Conservation (phyloP, 2,329 filamentous ascomycete genomes). For the Akanthomyces muscarius region DNA sequence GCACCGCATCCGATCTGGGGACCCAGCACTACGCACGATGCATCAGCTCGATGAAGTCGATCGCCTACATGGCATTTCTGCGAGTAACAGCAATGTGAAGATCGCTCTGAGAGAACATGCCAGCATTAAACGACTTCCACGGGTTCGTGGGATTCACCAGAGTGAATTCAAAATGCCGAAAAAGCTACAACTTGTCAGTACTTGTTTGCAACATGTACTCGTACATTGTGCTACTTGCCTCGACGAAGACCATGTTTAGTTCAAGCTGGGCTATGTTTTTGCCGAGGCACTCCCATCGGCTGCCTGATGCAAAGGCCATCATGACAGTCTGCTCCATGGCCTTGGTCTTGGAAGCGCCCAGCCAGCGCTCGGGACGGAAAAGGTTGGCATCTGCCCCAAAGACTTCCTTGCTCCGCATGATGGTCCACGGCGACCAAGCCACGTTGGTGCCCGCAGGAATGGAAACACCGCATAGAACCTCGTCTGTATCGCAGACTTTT, state of each 20-base stretch:
- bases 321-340: conserved; percentile 28
- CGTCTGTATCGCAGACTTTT: conserved; percentile 20
- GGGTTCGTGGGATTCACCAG: conserved; percentile 21
- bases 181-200: conserved; percentile 15
- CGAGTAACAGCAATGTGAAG: conserved; percentile 3
- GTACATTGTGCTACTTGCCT: conserved; percentile 24
- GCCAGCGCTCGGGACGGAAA: conserved; percentile 25
- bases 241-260: conserved; percentile 30
- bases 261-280: conserved; percentile 30
- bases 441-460: conserved; percentile 22
- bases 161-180: conserved; percentile 21
- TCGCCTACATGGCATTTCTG: background rate
- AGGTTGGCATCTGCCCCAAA: conserved; percentile 25
- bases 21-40: background rate
- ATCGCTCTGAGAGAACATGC: conserved; percentile 19
- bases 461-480: conserved; percentile 18
- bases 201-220: too few relatives aligned
- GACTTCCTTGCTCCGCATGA: conserved; percentile 23
- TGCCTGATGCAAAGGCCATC: conserved; percentile 29
- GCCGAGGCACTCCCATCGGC: conserved; percentile 28
- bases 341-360: conserved; percentile 25
- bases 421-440: conserved; percentile 24
- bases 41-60: background rate
- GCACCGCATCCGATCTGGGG: background rate
- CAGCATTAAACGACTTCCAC: conserved; percentile 20